These are phyloP conservation scores for Rhexocercosporidium sp. DNA, from an alignment of 2,329 filamentous ascomycete species.

Conservation along the genomic window DNA sequence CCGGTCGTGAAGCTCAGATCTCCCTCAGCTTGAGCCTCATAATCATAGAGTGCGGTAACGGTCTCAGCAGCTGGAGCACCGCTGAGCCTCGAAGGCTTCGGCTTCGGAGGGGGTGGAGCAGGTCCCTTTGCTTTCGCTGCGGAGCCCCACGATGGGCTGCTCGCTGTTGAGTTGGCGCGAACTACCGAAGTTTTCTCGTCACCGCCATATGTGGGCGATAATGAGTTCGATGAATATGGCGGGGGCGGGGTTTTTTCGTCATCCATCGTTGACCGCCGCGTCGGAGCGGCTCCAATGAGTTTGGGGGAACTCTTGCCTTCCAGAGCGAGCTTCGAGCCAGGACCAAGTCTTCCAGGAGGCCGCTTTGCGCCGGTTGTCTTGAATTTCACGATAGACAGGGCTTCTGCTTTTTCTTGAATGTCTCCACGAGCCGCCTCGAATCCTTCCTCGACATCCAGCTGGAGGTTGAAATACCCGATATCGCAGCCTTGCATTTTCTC, in stretches of 20 bases:
- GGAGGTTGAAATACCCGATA: conserved; percentile 96
- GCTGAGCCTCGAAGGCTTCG: conserved; percentile 79
- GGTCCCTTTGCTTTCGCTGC: conserved; percentile 71
- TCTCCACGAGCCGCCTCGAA: conserved; percentile 89
- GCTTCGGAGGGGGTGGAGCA: conserved; percentile 73
- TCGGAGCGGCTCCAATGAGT: conserved; percentile 41
- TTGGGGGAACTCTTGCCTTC: conserved; percentile 44
- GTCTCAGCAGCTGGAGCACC: conserved; percentile 71
- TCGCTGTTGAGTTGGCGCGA: conserved; percentile 48
- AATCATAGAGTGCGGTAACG: conserved; percentile 93
- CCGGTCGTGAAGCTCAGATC: conserved; percentile 90
- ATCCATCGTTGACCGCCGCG: conserved; percentile 48
- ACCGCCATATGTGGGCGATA: conserved; percentile 32
- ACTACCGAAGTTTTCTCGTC: conserved; percentile 40
- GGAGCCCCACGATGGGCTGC: conserved; percentile 46
- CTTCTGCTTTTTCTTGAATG: conserved; percentile 83
- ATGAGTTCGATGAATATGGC: conserved; percentile 62
- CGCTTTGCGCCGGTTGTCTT: conserved; percentile 80
- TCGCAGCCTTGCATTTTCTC: conserved; percentile 98
- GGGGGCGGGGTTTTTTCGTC: conserved; percentile 71
- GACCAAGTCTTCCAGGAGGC: conserved; percentile 36
- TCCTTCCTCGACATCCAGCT: conserved; percentile 87
- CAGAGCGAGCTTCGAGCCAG: conserved; percentile 35
- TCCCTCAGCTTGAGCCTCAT: conserved; percentile 91
- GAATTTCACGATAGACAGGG: conserved; percentile 85